A percentile compares a stretch with the other conserved stretches of the same genome.
Evolutionary conservation across 1,284 basidiomycete genomes (phyloP).

Genomic region (Cutaneotrichosporon mucoides): DNA sequence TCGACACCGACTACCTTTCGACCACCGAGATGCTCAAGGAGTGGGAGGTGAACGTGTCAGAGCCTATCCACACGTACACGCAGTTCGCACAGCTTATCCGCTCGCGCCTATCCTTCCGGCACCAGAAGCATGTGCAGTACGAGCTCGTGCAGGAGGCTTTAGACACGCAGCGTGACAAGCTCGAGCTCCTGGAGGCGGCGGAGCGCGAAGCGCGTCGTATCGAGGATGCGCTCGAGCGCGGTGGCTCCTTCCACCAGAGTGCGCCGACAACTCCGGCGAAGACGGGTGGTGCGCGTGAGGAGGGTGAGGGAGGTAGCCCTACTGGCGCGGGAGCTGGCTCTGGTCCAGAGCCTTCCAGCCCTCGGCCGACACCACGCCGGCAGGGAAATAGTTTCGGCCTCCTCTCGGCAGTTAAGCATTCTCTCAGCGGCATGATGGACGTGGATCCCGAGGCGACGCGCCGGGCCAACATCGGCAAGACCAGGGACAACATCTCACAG

Average conservation of each 20-base stretch:
- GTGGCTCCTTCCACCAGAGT: conserved; percentile 26
- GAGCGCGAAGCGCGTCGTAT: conserved; percentile 86
- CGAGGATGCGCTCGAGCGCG: conserved; percentile 69
- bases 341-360: neutral
- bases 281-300: neutral
- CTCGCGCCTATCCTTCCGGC: conserved; percentile 86
- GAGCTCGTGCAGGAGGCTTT: conserved; percentile 93
- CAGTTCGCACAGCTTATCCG: conserved; percentile 95
- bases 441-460: conserved; percentile 94
- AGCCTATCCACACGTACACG: conserved; percentile 91
- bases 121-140: conserved; percentile 97
- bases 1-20: conserved; percentile 89
- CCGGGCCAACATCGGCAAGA: conserved; percentile 87
- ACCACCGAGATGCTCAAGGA: conserved; percentile 83
- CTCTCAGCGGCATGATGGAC: conserved; percentile 96
- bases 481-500: conserved; percentile 87
- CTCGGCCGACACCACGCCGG: conserved; percentile 14
- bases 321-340: neutral
- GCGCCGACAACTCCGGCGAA: neutral
- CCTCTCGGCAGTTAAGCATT: conserved; percentile 87
- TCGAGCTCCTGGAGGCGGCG: conserved; percentile 87
- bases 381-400: conserved; percentile 66
- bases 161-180: conserved; percentile 76
- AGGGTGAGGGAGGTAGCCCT: neutral
- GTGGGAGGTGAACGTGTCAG: conserved; percentile 87